Conservation (phyloP, 345 rosid genomes). For the Cardamine resedifolia region DNA sequence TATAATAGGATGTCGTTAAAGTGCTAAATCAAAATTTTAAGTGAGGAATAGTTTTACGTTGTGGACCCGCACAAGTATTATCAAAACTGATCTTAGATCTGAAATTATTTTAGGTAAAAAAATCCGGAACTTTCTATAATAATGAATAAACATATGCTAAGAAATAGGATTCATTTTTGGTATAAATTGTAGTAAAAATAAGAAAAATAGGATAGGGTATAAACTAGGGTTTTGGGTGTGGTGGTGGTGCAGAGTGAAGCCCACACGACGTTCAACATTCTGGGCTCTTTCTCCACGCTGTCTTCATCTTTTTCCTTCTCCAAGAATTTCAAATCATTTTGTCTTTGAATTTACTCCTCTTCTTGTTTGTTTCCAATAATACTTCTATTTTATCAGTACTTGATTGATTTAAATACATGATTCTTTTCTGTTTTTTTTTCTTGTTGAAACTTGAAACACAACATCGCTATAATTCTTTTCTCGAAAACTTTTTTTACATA, state of each 20-base stretch:
- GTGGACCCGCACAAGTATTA: background rate
- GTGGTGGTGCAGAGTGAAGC: constrained; percentile 40
- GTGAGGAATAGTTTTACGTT: background rate
- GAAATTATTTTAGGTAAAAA: background rate
- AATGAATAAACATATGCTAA: background rate
- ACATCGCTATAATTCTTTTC: constrained; percentile 23
- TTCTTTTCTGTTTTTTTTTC: constrained; percentile 36
- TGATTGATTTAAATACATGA: constrained; percentile 30
- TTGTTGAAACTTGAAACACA: constrained; percentile 36
- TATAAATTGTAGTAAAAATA: background rate
- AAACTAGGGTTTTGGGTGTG: constrained; percentile 40
- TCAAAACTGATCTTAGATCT: background rate
- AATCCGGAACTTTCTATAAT: background rate
- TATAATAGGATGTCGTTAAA: background rate
- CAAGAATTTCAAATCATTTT: constrained; percentile 89
- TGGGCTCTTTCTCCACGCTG: constrained; percentile 72
- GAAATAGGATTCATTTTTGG: background rate
- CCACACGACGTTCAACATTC: constrained; percentile 71
- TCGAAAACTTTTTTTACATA: constrained; percentile 22
- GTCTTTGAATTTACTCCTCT: constrained; percentile 90
- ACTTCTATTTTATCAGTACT: constrained; percentile 29
- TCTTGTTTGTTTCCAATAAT: constrained; percentile 39
- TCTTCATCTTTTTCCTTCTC: constrained; percentile 64
- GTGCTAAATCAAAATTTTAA: too few species aligned
- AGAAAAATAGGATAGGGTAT: constrained; percentile 29